Evolutionary conservation across 2,329 filamentous ascomycete genomes (phyloP).

Genomic region (Calonectria leucothoes): DNA sequence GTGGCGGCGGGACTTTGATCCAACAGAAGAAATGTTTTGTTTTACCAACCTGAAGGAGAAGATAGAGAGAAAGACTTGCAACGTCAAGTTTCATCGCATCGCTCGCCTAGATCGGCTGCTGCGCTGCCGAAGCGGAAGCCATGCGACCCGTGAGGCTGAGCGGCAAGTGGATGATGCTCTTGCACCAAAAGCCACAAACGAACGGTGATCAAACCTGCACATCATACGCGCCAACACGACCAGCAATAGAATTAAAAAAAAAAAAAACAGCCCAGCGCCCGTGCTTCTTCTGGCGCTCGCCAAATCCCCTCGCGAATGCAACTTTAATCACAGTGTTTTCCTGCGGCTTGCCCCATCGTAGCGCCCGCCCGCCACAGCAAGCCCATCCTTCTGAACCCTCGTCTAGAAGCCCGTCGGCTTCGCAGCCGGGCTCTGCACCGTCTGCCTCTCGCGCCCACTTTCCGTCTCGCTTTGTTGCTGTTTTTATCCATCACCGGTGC

Average conservation of each 20-base stretch:
- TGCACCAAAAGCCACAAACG: background rate
- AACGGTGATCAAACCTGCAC: constrained; percentile 9
- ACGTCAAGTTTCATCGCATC: background rate
- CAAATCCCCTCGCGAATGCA: background rate
- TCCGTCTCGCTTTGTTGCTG: background rate
- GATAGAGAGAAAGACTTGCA: background rate
- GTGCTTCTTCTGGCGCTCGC: background rate
- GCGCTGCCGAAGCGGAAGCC: background rate
- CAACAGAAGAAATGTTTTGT: background rate
- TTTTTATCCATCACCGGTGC: too few relatives aligned
- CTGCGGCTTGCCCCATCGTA: background rate
- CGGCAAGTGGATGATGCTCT: background rate
- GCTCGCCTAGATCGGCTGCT: background rate
- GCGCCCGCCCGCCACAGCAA: background rate
- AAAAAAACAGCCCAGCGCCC: background rate
- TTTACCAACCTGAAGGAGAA: background rate
- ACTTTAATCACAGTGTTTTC: background rate
- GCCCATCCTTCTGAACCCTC: background rate
- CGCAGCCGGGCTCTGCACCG: background rate
- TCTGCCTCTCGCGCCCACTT: background rate
- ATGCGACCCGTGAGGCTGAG: constrained; percentile 12
- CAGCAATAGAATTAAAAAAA: background rate
- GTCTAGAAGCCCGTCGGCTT: background rate
- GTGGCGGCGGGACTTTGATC: too few relatives aligned
- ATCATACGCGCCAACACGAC: background rate